Percentiles rank a stretch among this genome's conserved stretches.
Evolutionary conservation across 1,284 basidiomycete species (phyloP).

Genomic region (Moesziomyces sp.): DNA sequence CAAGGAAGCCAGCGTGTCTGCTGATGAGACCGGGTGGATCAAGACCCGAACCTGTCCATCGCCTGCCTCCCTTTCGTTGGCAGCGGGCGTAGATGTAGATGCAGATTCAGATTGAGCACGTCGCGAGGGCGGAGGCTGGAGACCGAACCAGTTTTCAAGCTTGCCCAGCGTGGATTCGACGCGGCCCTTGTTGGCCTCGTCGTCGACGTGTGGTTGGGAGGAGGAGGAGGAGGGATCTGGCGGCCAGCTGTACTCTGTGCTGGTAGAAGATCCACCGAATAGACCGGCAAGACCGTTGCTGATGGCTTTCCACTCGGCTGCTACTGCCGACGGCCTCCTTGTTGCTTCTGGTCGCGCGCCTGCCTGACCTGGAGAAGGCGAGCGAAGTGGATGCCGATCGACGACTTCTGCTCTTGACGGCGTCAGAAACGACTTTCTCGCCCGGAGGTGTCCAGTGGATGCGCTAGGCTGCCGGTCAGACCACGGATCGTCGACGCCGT

Average conservation of each 20-base stretch:
- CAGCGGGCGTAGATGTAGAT: background rate
- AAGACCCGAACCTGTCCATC: conserved; percentile 46
- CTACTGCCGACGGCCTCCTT: conserved; percentile 32
- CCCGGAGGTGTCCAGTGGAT: too few species aligned
- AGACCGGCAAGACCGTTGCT: conserved; percentile 40
- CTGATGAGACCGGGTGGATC: conserved; percentile 58
- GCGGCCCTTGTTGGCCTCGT: conserved; percentile 24
- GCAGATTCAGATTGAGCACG: conserved; percentile 7
- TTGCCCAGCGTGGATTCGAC: conserved; percentile 54
- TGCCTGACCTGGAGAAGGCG: conserved; percentile 25
- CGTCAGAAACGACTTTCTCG: too few species aligned
- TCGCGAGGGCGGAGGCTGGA: conserved; percentile 19
- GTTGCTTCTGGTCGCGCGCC: conserved; percentile 5
- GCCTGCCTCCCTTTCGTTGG: background rate
- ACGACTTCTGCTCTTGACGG: conserved; percentile 1
- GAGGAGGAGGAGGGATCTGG: conserved; percentile 34
- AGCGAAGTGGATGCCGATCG: conserved; percentile 39
- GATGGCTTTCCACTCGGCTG: conserved; percentile 47
- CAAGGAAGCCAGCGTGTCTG: conserved; percentile 58
- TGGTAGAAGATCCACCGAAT: conserved; percentile 19
- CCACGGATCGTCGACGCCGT: conserved; percentile 3
- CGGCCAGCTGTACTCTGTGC: conserved; percentile 34
- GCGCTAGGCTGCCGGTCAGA: too few species aligned
- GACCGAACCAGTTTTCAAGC: conserved; percentile 60
- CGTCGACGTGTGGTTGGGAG: conserved; percentile 1